Evolutionary conservation across 257 asterid species (phyloP), one percentile per base, ranked within the genome.

Genomic region (Linaria vulgaris): DNA sequence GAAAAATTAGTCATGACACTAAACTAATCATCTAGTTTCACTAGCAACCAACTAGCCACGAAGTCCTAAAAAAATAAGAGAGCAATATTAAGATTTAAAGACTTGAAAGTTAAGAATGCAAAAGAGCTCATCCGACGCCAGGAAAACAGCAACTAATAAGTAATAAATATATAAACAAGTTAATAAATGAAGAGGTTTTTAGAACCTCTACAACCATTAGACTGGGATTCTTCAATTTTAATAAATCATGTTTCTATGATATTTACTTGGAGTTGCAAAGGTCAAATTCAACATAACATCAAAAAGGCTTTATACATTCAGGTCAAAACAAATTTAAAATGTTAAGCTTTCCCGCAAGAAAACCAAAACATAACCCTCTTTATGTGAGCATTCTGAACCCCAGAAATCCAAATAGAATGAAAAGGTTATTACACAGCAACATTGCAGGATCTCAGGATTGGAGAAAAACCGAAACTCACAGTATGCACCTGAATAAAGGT

Each of bases 11-110:
- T 13, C 61, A 50, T 24, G 25, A 56, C 43, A 14, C 55, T 24
- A 34, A 53, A 54, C n/a, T 50, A 30, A 59, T 48, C 37, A 63
- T 57, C 24, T 37, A 9, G 62, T 48, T 16, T 20, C 55, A 51
- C 61, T 21, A 23, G 54, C 24, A 25, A 12, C 16, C 27, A 22
- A 6, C n/a, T 34, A 34, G 41, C 41, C 14, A 24, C 59, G 19
- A 20, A 24, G 67, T 9, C 25, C 9, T 46, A 19, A 61, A 17
- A 51, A 59, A 17, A 50, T 30, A 30, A 30, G 24, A 8, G 1
- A 34, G 45, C 39, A 65, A 57, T 46, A 44, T 22, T 14, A 58
- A 30, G 43, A 25, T 27, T 10, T 22, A 16, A n/a, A 66, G 11
- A 17, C 31, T 50, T 5, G 25, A 30, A 39, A 39, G 34, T 27